A percentile compares a stretch with the other conserved stretches of the same genome.
Evolutionary conservation across 306 rosid species (phyloP).

Genomic region (Fragaria vesca): DNA sequence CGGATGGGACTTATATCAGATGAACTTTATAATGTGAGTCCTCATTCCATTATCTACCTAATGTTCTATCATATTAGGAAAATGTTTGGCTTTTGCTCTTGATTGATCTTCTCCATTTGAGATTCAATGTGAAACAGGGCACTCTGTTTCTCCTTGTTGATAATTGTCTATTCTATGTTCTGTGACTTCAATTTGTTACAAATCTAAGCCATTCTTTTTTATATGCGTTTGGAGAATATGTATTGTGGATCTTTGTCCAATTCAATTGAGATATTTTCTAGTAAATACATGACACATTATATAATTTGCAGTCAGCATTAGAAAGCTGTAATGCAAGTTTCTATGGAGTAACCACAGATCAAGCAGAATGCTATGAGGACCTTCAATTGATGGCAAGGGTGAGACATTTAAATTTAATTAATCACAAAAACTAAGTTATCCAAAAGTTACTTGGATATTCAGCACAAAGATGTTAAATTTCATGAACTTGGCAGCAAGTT

Average conservation of each 20-base stretch:
- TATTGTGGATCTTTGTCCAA: not conserved
- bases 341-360: not conserved
- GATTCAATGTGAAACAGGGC: not conserved
- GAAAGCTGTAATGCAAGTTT: constrained; percentile 19
- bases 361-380: constrained; percentile 20
- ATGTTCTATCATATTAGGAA: not conserved
- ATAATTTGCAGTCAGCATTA: constrained; percentile 20
- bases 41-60: not conserved
- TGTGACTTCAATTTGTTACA: not conserved
- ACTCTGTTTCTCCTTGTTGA: not conserved
- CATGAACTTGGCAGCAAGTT: constrained; percentile 11
- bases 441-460: not conserved
- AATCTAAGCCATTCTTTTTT: not conserved
- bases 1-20: constrained; percentile 27
- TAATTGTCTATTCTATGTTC: not conserved
- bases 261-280: not conserved
- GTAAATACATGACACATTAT: not conserved
- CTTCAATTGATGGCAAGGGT: constrained; percentile 8
- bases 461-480: not conserved
- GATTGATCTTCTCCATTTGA: too few relatives aligned
- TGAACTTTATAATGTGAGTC: constrained; percentile 20
- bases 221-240: not conserved
- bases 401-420: not conserved
- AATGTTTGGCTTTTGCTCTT: not conserved
- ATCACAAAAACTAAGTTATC: not conserved